A percentile compares a stretch with the other conserved stretches of the same genome.
Conservation (phyloP, 306 rosid species). For the Erythrophleum fordii region DNA sequence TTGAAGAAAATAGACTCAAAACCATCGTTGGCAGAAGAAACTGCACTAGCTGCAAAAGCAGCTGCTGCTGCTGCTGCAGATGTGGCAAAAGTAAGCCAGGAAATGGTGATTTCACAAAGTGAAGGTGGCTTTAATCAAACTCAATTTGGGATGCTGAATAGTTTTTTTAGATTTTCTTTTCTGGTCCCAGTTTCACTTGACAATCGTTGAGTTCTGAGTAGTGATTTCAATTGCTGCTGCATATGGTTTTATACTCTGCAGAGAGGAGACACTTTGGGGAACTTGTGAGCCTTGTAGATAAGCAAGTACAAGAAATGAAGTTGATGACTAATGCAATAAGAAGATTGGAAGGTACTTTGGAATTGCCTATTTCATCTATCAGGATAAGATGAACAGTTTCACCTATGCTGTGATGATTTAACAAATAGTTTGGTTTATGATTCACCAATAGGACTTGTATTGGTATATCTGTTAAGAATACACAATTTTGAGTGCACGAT, state of each 20-base stretch:
- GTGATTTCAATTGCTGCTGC: conserved; percentile 25
- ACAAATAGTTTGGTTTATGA: conserved; percentile 1
- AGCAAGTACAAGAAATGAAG: conserved; percentile 87
- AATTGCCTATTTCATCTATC: conserved; percentile 21
- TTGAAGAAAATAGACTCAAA: conserved; percentile 48
- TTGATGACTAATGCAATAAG: conserved; percentile 65
- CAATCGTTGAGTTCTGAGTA: conserved; percentile 27
- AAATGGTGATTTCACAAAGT: conserved; percentile 60
- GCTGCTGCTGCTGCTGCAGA: conserved; percentile 88
- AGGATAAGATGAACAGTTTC: conserved; percentile 10
- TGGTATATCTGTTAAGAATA: conserved; percentile 1
- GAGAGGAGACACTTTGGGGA: conserved; percentile 62
- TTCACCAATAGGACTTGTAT: neutral
- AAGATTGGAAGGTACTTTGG: conserved; percentile 72
- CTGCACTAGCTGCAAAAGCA: conserved; percentile 77
- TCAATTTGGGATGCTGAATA: conserved; percentile 22
- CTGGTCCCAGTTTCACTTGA: neutral
- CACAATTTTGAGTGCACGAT: conserved; percentile 2
- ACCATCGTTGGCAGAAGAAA: conserved; percentile 75
- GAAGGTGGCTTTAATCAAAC: conserved; percentile 60
- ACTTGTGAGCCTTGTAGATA: conserved; percentile 55
- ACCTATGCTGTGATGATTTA: neutral
- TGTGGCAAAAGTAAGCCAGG: conserved; percentile 76
- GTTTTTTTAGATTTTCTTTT: neutral
- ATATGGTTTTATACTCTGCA: conserved; percentile 46